These are phyloP conservation scores for Apiosordaria backusii DNA, from an alignment of 495 filamentous ascomycete genomes.

Conservation along the genomic window DNA sequence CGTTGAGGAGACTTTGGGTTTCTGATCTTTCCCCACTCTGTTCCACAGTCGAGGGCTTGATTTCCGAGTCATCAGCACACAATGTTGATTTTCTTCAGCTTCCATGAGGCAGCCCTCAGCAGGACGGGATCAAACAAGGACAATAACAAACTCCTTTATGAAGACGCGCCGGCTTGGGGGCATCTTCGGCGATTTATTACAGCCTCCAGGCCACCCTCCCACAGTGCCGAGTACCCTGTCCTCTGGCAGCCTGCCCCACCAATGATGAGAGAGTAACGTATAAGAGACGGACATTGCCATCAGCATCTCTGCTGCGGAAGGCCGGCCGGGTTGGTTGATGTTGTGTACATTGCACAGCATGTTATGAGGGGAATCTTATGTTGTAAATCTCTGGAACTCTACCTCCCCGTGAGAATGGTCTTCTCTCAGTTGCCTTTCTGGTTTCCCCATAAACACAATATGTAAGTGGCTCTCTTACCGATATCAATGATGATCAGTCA, in stretches of 20 bases:
- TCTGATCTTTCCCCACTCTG: background rate
- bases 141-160: background rate
- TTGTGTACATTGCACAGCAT: too few relatives aligned
- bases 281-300: background rate
- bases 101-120: background rate
- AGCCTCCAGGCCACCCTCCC: too few relatives aligned
- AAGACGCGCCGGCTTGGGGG: background rate
- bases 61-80: slow-evolving; percentile 1
- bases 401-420: too few relatives aligned
- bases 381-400: too few relatives aligned
- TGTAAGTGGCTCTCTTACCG: too few relatives aligned
- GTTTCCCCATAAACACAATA: too few relatives aligned
- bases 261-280: background rate
- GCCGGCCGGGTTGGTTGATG: too few relatives aligned
- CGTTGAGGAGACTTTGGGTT: background rate
- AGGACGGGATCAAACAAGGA: background rate
- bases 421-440: too few relatives aligned
- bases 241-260: background rate
- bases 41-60: slow-evolving; percentile 1
- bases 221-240: background rate
- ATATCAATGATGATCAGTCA: too few relatives aligned
- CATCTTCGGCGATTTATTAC: background rate
- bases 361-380: too few relatives aligned
- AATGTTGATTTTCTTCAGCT: slow-evolving; percentile 1
- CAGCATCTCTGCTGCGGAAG: too few relatives aligned